Evolutionary conservation across 495 filamentous ascomycete species (phyloP).

Genomic region (Podospora australis): DNA sequence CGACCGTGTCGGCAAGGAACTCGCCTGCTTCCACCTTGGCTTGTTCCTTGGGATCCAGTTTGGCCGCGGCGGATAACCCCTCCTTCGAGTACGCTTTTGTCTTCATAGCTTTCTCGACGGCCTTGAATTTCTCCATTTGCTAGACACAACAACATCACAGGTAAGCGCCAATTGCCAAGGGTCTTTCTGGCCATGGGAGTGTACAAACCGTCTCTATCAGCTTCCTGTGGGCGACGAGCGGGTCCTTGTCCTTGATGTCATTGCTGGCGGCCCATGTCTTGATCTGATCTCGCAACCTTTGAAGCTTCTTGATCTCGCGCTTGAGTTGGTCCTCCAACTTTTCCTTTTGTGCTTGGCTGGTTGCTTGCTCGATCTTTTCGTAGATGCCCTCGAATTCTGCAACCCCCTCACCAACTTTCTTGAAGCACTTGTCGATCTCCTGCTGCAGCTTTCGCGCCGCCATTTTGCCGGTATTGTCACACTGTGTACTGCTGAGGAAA

Average conservation of each 20-base stretch:
- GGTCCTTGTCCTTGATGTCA: slow-evolving; percentile 98
- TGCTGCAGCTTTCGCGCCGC: slow-evolving; percentile 90
- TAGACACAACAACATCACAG: slow-evolving; percentile 32
- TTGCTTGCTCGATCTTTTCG: slow-evolving; percentile 88
- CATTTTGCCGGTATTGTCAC: slow-evolving; percentile 51
- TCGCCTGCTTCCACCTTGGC: slow-evolving; percentile 81
- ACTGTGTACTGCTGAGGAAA: background rate
- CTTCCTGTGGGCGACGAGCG: slow-evolving; percentile 84
- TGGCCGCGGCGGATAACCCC: slow-evolving; percentile 79
- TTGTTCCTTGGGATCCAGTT: slow-evolving; percentile 91
- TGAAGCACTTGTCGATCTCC: slow-evolving; percentile 98
- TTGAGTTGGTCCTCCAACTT: slow-evolving; percentile 96
- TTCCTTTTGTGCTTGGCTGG: slow-evolving; percentile 92
- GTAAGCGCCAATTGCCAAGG: slow-evolving; percentile 6
- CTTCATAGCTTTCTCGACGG: slow-evolving; percentile 99
- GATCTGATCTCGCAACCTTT: slow-evolving; percentile 94
- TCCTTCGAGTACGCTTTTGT: slow-evolving; percentile 99
- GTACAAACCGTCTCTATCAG: slow-evolving; percentile 83
- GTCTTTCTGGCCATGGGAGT: background rate
- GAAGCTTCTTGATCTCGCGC: slow-evolving; percentile 99
- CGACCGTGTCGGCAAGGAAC: slow-evolving; percentile 81
- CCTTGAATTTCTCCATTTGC: slow-evolving; percentile 99
- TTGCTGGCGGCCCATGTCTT: slow-evolving; percentile 96
- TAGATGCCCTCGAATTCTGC: slow-evolving; percentile 84
- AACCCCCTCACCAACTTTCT: slow-evolving; percentile 91